A percentile compares a stretch with the other conserved stretches of the same genome.
These are phyloP conservation scores for Fusarium sp. DNA, from an alignment of 2,329 filamentous ascomycete species.

Conservation along the genomic window DNA sequence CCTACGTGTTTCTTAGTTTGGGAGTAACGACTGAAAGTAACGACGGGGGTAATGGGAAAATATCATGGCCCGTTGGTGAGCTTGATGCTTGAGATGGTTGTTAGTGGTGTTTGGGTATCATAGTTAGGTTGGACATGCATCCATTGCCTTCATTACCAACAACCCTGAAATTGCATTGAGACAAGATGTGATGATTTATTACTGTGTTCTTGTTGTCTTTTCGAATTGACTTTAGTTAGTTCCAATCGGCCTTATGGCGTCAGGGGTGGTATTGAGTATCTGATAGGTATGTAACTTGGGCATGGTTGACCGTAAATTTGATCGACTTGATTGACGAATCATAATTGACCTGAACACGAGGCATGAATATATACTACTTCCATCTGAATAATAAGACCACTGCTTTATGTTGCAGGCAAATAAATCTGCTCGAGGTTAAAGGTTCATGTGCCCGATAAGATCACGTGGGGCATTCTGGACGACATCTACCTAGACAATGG, in stretches of 20 bases:
- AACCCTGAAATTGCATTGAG: not conserved
- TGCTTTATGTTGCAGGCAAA: not conserved
- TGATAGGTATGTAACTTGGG: not conserved
- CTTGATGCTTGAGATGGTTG: not conserved
- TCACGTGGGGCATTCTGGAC: not conserved
- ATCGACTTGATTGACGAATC: not conserved
- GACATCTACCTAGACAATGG: not conserved
- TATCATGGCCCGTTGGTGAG: not conserved
- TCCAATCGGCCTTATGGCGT: no score
- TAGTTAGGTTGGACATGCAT: not conserved
- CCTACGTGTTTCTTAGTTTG: not conserved
- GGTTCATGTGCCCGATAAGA: not conserved
- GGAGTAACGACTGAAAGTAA: not conserved
- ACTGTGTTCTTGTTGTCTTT: not conserved
- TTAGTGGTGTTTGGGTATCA: not conserved
- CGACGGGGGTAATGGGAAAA: not conserved
- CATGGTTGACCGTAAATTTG: not conserved
- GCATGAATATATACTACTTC: no score
- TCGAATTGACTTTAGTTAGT: no score
- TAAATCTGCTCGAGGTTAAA: not conserved
- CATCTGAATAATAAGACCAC: not conserved
- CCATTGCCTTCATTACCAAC: not conserved
- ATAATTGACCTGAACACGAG: not conserved
- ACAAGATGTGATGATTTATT: not conserved
- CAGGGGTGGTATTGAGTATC: not conserved